These are phyloP conservation scores for Microbotryum silenes-acaulis DNA, from an alignment of 1,284 basidiomycete genomes.

Conservation along the genomic window DNA sequence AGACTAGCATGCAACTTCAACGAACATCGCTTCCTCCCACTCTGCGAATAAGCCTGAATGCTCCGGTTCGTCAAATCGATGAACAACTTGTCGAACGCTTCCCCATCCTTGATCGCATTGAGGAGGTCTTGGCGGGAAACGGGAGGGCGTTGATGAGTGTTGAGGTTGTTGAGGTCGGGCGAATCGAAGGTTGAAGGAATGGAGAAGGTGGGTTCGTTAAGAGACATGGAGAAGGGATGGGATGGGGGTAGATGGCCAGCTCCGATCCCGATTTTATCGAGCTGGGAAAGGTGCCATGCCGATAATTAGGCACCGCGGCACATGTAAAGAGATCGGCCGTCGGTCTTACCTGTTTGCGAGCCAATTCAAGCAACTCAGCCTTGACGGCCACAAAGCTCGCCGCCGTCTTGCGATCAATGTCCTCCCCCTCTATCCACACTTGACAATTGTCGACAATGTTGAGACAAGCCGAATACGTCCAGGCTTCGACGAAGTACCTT, in stretches of 20 bases:
- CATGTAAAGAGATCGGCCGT: background rate
- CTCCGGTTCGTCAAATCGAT: slow-evolving; percentile 64
- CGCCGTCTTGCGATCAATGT: slow-evolving; percentile 19
- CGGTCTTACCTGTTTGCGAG: slow-evolving; percentile 60
- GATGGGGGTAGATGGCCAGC: slow-evolving; percentile 60
- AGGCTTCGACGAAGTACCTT: slow-evolving; percentile 76
- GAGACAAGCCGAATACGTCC: slow-evolving; percentile 85
- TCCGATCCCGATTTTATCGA: slow-evolving; percentile 70
- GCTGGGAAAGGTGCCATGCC: slow-evolving; percentile 45
- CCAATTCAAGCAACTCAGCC: slow-evolving; percentile 72
- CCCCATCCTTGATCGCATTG: slow-evolving; percentile 52
- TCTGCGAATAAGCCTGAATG: slow-evolving; percentile 70
- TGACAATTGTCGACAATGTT: slow-evolving; percentile 80
- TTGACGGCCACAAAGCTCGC: slow-evolving; percentile 46
- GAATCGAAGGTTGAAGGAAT: background rate
- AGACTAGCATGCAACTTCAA: slow-evolving; percentile 72
- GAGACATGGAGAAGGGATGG: slow-evolving; percentile 62
- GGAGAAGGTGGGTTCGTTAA: slow-evolving; percentile 23
- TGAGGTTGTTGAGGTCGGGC: background rate
- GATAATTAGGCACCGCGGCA: slow-evolving; percentile 7
- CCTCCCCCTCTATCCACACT: slow-evolving; percentile 60
- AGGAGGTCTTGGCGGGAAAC: slow-evolving; percentile 62
- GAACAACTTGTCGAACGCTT: slow-evolving; percentile 67
- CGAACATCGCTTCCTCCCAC: slow-evolving; percentile 72
- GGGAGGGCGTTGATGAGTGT: background rate